A percentile compares a stretch with the other conserved stretches of the same genome.
Conservation (phyloP, 176 grass and related monocot genomes). For the Triticum monococcum region DNA sequence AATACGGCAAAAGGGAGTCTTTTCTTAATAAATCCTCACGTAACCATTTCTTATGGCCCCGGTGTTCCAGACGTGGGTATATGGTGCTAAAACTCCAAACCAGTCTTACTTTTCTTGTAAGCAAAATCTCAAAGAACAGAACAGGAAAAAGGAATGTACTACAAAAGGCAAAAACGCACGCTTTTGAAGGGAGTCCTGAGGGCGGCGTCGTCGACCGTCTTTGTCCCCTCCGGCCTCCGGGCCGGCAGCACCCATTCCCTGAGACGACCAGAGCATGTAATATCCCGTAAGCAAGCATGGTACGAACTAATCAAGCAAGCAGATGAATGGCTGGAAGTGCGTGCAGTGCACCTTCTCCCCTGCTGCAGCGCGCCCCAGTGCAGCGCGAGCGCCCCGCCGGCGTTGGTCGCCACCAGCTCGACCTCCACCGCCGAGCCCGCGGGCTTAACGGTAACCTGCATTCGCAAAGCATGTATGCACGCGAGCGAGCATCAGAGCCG, state of each 20-base stretch:
- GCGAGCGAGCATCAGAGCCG: neutral
- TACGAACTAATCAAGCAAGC: neutral
- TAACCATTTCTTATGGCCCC: neutral
- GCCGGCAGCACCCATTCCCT: conserved; percentile 59
- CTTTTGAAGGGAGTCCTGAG: conserved; percentile 53
- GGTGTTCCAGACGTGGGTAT: neutral
- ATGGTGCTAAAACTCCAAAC: neutral
- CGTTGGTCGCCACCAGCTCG: conserved; percentile 50
- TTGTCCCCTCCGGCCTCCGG: conserved; percentile 49
- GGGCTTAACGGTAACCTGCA: conserved; percentile 35
- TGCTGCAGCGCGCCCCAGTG: conserved; percentile 55
- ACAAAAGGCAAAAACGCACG: conserved; percentile 20
- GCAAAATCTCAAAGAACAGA: neutral
- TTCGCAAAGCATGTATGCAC: neutral
- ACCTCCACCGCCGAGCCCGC: conserved; percentile 33
- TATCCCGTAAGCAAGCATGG: neutral
- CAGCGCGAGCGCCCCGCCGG: conserved; percentile 38
- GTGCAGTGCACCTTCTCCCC: conserved; percentile 23
- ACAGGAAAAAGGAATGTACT: neutral
- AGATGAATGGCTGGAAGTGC: neutral
- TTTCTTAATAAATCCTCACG: neutral
- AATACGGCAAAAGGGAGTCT: neutral
- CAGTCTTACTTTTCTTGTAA: neutral
- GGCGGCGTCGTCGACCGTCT: conserved; percentile 45
- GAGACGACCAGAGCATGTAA: neutral